A percentile compares a stretch with the other conserved stretches of the same genome.
Evolutionary conservation across 257 asterid genomes (phyloP).

Genomic region (Cruciata laevipes): DNA sequence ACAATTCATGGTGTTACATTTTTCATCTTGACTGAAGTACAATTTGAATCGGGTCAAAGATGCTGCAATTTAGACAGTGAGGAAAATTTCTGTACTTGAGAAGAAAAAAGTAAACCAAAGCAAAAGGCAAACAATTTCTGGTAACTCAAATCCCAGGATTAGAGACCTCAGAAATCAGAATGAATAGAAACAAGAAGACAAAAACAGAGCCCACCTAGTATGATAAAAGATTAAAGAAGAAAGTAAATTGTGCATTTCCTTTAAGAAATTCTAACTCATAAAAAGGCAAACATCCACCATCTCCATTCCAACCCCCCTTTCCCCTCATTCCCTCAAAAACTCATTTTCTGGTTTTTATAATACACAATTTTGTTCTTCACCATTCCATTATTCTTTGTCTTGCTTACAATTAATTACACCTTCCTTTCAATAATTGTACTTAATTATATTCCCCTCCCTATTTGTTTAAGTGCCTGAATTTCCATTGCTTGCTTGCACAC

Average conservation of each 20-base stretch:
- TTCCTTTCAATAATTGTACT: background rate
- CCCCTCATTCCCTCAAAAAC: conserved; percentile 10
- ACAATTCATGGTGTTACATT: too few relatives aligned
- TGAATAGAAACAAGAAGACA: conserved; percentile 19
- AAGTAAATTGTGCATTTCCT: conserved; percentile 3
- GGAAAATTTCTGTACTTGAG: too few relatives aligned
- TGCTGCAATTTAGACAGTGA: too few relatives aligned
- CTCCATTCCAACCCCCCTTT: background rate
- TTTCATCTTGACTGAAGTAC: too few relatives aligned
- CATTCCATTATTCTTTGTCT: background rate
- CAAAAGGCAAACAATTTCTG: conserved; percentile 11
- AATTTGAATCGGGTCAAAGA: too few relatives aligned
- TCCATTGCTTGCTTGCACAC: conserved; percentile 1
- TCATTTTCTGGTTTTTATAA: background rate
- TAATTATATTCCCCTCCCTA: background rate
- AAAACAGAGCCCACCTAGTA: conserved; percentile 19
- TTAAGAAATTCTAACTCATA: conserved; percentile 10
- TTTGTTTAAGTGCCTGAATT: background rate
- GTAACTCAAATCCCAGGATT: conserved; percentile 7
- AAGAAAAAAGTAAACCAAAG: background rate
- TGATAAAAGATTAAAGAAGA: conserved; percentile 6
- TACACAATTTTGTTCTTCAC: conserved; percentile 11
- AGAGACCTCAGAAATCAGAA: background rate
- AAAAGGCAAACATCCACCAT: background rate
- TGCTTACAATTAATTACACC: background rate